A percentile compares a stretch with the other conserved stretches of the same genome.
These are phyloP conservation scores for Penicillium fuscoglaucum DNA, from an alignment of 2,329 filamentous ascomycete species.

Conservation along the genomic window DNA sequence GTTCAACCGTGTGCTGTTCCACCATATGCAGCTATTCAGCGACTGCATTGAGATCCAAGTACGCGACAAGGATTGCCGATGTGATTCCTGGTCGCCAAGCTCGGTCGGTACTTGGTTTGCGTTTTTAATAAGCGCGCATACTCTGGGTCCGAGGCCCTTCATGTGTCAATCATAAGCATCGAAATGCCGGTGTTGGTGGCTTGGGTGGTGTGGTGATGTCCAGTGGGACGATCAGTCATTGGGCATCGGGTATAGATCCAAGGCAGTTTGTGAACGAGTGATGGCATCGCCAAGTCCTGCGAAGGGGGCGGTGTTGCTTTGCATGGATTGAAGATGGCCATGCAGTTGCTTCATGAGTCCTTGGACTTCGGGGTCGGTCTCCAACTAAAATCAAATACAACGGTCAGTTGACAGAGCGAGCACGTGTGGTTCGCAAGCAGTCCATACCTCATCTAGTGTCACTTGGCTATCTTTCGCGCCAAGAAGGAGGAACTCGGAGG, in stretches of 20 bases:
- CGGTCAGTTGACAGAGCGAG: conserved; percentile 12
- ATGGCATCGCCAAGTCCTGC: conserved; percentile 41
- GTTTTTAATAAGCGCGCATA: background rate
- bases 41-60: conserved; percentile 10
- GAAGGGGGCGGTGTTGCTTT: conserved; percentile 42
- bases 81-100: background rate
- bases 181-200: background rate
- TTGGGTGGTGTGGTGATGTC: background rate
- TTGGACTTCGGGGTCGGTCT: conserved; percentile 39
- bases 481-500: conserved; percentile 32
- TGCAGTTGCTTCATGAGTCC: conserved; percentile 43
- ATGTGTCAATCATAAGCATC: conserved; percentile 27
- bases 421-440: background rate
- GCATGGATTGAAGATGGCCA: conserved; percentile 48
- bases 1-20: conserved; percentile 1
- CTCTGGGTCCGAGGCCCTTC: conserved; percentile 26
- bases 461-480: conserved; percentile 27
- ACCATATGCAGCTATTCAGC: conserved; percentile 4
- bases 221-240: conserved; percentile 32
- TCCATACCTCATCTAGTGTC: conserved; percentile 38
- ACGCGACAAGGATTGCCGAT: conserved; percentile 7
- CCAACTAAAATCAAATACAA: conserved; percentile 30
- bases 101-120: background rate
- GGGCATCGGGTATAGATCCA: conserved; percentile 32
- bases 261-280: conserved; percentile 38